A percentile compares a stretch with the other conserved stretches of the same genome.
phyloP scores from a whole-genome alignment of 306 rosid genomes.

The Mucuna pruriens region DNA sequence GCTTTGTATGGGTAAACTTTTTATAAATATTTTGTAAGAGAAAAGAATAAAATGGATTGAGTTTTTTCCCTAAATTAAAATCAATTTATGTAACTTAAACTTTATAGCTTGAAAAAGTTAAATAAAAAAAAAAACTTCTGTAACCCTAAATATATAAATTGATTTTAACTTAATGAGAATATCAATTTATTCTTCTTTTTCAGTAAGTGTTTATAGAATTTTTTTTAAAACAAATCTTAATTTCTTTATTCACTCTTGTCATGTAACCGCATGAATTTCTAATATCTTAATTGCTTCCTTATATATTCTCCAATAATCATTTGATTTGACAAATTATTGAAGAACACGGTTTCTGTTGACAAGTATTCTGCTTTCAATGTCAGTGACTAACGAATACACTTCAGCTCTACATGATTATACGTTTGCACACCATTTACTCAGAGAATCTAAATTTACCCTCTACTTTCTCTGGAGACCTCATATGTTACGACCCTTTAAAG shows the following conservation, averaged over 20 bases:
- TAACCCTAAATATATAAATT: no score
- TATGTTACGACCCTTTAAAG: background rate
- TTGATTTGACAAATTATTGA: background rate
- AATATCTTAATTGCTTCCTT: background rate
- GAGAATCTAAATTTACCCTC: background rate
- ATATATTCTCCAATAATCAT: background rate
- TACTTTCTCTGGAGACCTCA: background rate
- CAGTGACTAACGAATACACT: background rate
- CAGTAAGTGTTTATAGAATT: no score
- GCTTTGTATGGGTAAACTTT: no score
- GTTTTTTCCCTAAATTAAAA: no score
- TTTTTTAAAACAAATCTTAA: no score
- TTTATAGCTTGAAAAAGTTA: no score
- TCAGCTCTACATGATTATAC: background rate
- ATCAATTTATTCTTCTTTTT: no score
- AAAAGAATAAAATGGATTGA: no score
- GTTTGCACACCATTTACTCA: background rate
- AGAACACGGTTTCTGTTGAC: background rate
- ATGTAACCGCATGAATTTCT: background rate
- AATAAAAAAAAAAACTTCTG: no score
- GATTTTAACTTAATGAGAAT: no score
- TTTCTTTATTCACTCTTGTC: background rate
- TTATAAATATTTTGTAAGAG: no score
- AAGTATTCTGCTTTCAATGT: constrained; percentile 1
- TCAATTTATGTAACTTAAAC: no score